Evolutionary conservation across 768 basidiomycete species (phyloP).

Genomic region (Collybia sordida): DNA sequence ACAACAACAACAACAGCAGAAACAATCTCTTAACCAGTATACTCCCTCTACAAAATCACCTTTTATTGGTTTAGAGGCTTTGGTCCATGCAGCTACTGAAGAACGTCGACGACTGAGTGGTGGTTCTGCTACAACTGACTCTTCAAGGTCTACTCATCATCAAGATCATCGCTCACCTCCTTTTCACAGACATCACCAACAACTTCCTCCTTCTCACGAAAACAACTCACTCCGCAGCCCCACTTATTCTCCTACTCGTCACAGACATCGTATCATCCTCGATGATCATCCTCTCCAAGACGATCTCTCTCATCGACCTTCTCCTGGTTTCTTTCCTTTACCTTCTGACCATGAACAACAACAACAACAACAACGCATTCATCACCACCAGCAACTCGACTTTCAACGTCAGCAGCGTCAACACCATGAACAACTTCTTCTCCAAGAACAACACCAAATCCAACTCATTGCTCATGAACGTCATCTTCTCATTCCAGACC

Average conservation of each 20-base stretch:
- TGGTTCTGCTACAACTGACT: constrained; percentile 20
- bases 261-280: constrained; percentile 3
- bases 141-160: constrained; percentile 16
- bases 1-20: too few relatives aligned
- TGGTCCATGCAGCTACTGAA: constrained; percentile 70
- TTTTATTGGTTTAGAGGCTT: constrained; percentile 54
- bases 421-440: constrained; percentile 21
- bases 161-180: constrained; percentile 12
- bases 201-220: constrained; percentile 12
- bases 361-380: constrained; percentile 18
- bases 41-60: constrained; percentile 16
- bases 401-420: constrained; percentile 19
- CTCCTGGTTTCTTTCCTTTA: constrained; percentile 11
- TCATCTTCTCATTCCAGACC: constrained; percentile 10
- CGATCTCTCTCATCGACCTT: constrained; percentile 13
- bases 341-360: neutral
- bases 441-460: constrained; percentile 21
- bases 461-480: constrained; percentile 23
- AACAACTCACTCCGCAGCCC: constrained; percentile 11
- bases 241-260: constrained; percentile 6
- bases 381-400: constrained; percentile 23
- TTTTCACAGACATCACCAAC: constrained; percentile 11
- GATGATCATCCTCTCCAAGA: constrained; percentile 12
- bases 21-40: too few relatives aligned
- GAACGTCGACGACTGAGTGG: constrained; percentile 54